Conservation (phyloP, 1,284 basidiomycete genomes). For the Ustilago crameri region DNA sequence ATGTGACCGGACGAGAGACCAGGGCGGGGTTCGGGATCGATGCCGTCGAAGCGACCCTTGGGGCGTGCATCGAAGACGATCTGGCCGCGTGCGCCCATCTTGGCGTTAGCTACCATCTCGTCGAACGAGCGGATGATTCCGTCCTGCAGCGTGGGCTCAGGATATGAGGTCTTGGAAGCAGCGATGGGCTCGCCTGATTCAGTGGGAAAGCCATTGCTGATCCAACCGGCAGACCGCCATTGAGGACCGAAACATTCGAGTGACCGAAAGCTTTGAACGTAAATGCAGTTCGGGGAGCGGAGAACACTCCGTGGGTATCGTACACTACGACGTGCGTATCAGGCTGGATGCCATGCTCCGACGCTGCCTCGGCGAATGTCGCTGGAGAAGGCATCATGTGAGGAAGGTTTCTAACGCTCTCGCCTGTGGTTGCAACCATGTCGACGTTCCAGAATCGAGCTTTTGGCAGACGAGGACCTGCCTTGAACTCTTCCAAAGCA, state of each 20-base stretch:
- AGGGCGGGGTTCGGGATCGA: constrained; percentile 87
- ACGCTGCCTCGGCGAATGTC: constrained; percentile 83
- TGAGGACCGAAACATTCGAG: constrained; percentile 57
- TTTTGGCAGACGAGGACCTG: constrained; percentile 76
- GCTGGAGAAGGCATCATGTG: constrained; percentile 89
- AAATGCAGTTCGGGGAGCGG: constrained; percentile 57
- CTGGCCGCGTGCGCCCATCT: constrained; percentile 73
- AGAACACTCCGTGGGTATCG: constrained; percentile 68
- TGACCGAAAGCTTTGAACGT: constrained; percentile 64
- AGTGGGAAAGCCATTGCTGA: constrained; percentile 37
- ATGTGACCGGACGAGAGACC: constrained; percentile 92
- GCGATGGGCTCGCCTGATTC: constrained; percentile 42
- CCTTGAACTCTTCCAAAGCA: constrained; percentile 75
- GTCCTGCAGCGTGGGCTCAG: constrained; percentile 72
- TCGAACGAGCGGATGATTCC: constrained; percentile 78
- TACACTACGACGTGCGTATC: constrained; percentile 88
- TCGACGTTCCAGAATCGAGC: constrained; percentile 87
- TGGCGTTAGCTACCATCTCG: constrained; percentile 81
- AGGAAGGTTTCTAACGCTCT: constrained; percentile 72
- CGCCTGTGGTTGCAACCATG: constrained; percentile 70
- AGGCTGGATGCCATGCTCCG: constrained; percentile 78
- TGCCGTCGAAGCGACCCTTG: constrained; percentile 78
- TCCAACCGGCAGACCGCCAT: constrained; percentile 66
- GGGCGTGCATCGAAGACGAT: constrained; percentile 89
- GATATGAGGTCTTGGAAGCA: constrained; percentile 52